Percentiles rank a stretch among this genome's conserved stretches.
Evolutionary conservation across 2,329 filamentous ascomycete species (phyloP).

Genomic region (Clonostachys solani): DNA sequence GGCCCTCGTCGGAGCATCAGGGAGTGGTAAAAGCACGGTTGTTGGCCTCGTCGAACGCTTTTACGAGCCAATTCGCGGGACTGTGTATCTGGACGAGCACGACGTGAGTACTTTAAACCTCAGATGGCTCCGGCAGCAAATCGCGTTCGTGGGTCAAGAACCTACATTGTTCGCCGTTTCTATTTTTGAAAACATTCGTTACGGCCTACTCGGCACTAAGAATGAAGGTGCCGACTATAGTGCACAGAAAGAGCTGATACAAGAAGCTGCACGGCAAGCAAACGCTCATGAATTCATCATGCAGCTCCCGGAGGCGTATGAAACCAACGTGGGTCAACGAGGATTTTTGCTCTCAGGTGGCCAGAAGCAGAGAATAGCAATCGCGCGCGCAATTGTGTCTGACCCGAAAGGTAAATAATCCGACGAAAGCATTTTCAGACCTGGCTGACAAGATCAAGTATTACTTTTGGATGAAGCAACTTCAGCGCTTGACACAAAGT

Average conservation of each 20-base stretch:
- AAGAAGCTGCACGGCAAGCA: conserved; percentile 35
- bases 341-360: conserved; percentile 61
- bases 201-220: conserved; percentile 82
- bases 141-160: conserved; percentile 90
- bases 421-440: background rate
- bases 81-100: conserved; percentile 17
- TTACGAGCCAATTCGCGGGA: conserved; percentile 15
- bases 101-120: conserved; percentile 73
- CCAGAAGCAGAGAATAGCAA: conserved; percentile 61
- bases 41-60: conserved; percentile 2
- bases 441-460: conserved; percentile 25
- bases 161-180: conserved; percentile 86
- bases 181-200: conserved; percentile 85
- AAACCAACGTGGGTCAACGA: conserved; percentile 54
- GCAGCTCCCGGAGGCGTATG: conserved; percentile 44
- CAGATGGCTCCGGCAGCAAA: conserved; percentile 86
- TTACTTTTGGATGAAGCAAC: conserved; percentile 66
- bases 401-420: conserved; percentile 55
- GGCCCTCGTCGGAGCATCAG: conserved; percentile 89
- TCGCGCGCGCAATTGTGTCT: conserved; percentile 39
- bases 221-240: conserved; percentile 53
- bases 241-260: conserved; percentile 52
- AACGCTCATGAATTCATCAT: conserved; percentile 42
- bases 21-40: conserved; percentile 76
- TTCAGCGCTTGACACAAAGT: conserved; percentile 55